Evolutionary conservation across 371 early-diverging fungal genomes (phyloP).

Genomic region (Homolaphlyctis polyrhiza): DNA sequence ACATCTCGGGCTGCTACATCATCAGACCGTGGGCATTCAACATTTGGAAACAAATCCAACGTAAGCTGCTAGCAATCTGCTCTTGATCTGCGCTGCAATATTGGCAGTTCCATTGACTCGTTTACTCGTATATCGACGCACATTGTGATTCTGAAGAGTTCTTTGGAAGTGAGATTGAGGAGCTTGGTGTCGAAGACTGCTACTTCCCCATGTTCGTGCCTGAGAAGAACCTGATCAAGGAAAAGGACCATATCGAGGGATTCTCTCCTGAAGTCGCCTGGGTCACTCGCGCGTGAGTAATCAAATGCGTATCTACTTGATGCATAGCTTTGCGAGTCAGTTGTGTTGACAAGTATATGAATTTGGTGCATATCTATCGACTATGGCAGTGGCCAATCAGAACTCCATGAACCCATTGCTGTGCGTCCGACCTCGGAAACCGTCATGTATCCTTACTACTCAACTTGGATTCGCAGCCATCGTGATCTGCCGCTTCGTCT

Average conservation of each 20-base stretch:
- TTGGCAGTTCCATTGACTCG: background rate
- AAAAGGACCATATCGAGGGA: slow-evolving; percentile 99
- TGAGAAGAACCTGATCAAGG: slow-evolving; percentile 83
- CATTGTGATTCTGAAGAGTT: slow-evolving; percentile 75
- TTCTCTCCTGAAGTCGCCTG: slow-evolving; percentile 99
- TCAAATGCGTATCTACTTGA: background rate
- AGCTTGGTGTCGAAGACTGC: slow-evolving; percentile 94
- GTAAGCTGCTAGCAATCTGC: slow-evolving; percentile 35
- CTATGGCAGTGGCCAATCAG: slow-evolving; percentile 69
- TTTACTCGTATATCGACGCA: too few species aligned
- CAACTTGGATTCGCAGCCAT: slow-evolving; percentile 98
- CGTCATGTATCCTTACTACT: slow-evolving; percentile 99
- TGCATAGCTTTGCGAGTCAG: background rate
- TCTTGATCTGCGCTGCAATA: background rate
- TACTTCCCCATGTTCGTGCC: slow-evolving; percentile 99
- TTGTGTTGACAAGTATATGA: background rate
- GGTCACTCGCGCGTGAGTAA: slow-evolving; percentile 91
- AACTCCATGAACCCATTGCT: slow-evolving; percentile 96
- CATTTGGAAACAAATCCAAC: slow-evolving; percentile 96
- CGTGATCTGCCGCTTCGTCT: slow-evolving; percentile 98
- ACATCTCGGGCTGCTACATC: slow-evolving; percentile 99
- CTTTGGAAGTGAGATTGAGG: slow-evolving; percentile 88
- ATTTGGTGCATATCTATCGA: background rate
- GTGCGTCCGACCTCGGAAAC: slow-evolving; percentile 99
- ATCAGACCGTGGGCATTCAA: slow-evolving; percentile 96